Percentiles rank a stretch among this genome's conserved stretches.
These are phyloP conservation scores for Blastocladiella britannica DNA, from an alignment of 192 early-diverging fungal species.

Conservation along the genomic window DNA sequence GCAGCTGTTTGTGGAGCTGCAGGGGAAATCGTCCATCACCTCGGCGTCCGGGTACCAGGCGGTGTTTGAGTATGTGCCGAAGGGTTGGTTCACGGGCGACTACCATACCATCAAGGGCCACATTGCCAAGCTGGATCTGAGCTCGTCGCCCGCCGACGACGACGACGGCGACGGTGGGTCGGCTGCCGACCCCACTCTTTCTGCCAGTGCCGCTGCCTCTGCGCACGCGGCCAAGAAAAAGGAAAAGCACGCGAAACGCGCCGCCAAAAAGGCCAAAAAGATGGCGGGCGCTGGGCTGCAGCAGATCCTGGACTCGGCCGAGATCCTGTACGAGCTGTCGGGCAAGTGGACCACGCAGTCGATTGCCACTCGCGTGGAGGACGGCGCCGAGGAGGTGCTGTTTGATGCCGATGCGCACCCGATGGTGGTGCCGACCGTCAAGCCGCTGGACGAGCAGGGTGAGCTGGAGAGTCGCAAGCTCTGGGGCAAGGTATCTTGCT, in stretches of 20 bases:
- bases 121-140: not conserved
- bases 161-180: not conserved
- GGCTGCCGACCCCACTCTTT: not conserved
- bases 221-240: not conserved
- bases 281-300: not conserved
- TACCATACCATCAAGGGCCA: slow-evolving; percentile 28
- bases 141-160: no score
- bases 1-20: slow-evolving; percentile 39
- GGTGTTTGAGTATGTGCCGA: slow-evolving; percentile 48
- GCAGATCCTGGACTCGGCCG: no score
- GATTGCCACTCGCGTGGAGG: not conserved
- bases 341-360: not conserved
- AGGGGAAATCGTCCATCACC: slow-evolving; percentile 31
- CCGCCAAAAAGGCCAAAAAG: not conserved
- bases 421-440: not conserved
- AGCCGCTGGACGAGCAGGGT: not conserved
- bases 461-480: not conserved
- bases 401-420: not conserved
- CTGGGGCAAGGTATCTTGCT: no score
- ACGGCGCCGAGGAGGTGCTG: not conserved
- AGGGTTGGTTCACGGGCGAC: slow-evolving; percentile 59
- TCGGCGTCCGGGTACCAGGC: slow-evolving; percentile 28
- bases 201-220: not conserved
- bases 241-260: no score
- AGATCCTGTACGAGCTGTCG: not conserved